phyloP scores from a whole-genome alignment of 129 eudicot genomes.

The Helianthus annuus region DNA sequence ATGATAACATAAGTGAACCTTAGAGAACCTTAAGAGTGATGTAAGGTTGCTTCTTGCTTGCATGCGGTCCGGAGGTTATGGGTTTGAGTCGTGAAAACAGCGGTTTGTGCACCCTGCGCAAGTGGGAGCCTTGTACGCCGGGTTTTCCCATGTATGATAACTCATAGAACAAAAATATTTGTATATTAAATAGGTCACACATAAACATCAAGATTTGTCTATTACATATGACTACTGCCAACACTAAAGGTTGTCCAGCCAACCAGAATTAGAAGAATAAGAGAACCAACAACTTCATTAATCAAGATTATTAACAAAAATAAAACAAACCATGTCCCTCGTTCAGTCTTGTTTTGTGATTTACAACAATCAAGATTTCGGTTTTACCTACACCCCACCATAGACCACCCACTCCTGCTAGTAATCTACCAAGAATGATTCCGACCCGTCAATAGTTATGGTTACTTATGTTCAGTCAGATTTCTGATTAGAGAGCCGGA shows the following conservation, averaged over 20 bases:
- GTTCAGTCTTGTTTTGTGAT: slow-evolving; percentile 30
- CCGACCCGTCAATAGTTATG: slow-evolving; percentile 23
- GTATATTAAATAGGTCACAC: slow-evolving; percentile 5
- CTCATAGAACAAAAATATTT: background rate
- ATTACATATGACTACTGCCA: background rate
- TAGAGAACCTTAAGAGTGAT: no score
- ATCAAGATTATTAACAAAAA: slow-evolving; percentile 32
- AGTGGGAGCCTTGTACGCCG: background rate
- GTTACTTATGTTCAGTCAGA: slow-evolving; percentile 31
- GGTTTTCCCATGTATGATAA: no score
- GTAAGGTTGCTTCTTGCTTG: no score
- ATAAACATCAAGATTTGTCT: slow-evolving; percentile 6
- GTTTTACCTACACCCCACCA: slow-evolving; percentile 24
- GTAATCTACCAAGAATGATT: slow-evolving; percentile 35
- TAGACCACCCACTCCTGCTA: slow-evolving; percentile 29
- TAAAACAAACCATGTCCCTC: slow-evolving; percentile 15
- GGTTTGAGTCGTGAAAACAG: no score
- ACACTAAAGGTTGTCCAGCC: slow-evolving; percentile 25
- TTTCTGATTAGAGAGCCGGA: slow-evolving; percentile 36
- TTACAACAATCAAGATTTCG: slow-evolving; percentile 30
- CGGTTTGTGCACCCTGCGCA: no score
- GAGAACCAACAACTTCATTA: slow-evolving; percentile 23
- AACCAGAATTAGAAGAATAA: slow-evolving; percentile 26
- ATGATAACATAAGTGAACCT: background rate
- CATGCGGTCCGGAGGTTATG: no score